Evolutionary conservation across 495 filamentous ascomycete species (phyloP), one percentile per base, ranked within the genome.

Genomic region (Ascodesmis nigricans): DNA sequence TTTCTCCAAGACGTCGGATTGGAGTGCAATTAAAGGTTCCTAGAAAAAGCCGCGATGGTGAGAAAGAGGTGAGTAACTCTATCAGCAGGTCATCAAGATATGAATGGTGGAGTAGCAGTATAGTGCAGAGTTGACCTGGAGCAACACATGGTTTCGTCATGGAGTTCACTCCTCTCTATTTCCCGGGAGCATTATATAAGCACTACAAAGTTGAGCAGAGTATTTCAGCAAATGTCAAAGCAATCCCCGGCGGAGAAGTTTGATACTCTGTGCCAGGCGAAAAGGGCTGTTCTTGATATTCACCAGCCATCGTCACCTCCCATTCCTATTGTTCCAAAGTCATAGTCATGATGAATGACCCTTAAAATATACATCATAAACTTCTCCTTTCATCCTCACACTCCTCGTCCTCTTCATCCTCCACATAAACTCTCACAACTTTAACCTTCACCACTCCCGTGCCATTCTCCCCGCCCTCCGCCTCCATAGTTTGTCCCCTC

Each of bases 51-150:
- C 10, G 87, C 87, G 50, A 99, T 93, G 11, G 87, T 90, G 9
- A 99, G 67, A 57, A 99, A 99, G 39, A 78, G 61, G 9, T 81
- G 82, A 7, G 82, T 90, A 29, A 99, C 64, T 90, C 87, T 95
- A 62, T 99, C 95, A n/a, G n/a, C n/a, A n/a, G n/a, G n/a, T n/a
- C n/a, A n/a, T n/a, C n/a, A n/a, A n/a, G n/a, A n/a, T n/a, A n/a
- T n/a, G n/a, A n/a, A n/a, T n/a, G n/a, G n/a, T n/a, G n/a, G n/a
- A n/a, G n/a, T n/a, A n/a, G n/a, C n/a, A n/a, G n/a, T n/a, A n/a
- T n/a, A n/a, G n/a, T n/a, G n/a, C n/a, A n/a, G 74, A 99, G 95
- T 56, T 99, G 90, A 37, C 87, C 87, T 63, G 92, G 82, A 46
- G 95, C 90, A 2, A 95, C 87, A 35, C 87, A 66, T 55, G 95